Conservation (phyloP, 2,329 filamentous ascomycete genomes). For the Emericellopsis atlantica region DNA sequence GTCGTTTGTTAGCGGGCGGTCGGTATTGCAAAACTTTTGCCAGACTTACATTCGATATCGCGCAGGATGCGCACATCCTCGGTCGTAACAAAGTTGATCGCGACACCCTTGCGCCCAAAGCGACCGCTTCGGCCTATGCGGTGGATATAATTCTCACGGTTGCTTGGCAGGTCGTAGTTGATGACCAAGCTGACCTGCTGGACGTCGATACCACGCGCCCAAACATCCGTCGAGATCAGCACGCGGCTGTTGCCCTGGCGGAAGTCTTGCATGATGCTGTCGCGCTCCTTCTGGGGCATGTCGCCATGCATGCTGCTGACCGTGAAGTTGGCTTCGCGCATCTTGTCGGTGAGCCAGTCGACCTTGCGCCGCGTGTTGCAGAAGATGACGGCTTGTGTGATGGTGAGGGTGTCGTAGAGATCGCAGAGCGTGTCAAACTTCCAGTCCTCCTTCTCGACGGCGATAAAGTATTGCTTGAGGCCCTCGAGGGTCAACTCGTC, state of each 20-base stretch:
- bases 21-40: conserved; percentile 12
- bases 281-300: conserved; percentile 96
- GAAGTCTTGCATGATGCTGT: conserved; percentile 99
- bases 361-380: conserved; percentile 99
- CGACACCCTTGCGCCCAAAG: conserved; percentile 96
- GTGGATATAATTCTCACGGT: conserved; percentile 99
- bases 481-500: conserved; percentile 96
- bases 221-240: conserved; percentile 93
- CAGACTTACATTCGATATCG: conserved; percentile 75
- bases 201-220: conserved; percentile 96
- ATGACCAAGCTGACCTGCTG: conserved; percentile 97
- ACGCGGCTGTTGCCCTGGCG: conserved; percentile 92
- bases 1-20: conserved; percentile 7
- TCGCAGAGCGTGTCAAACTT: conserved; percentile 98
- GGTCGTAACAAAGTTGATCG: conserved; percentile 98
- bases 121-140: conserved; percentile 90
- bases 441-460: conserved; percentile 99
- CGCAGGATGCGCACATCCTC: conserved; percentile 95
- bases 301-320: conserved; percentile 98
- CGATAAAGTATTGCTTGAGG: conserved; percentile 98
- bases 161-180: conserved; percentile 96
- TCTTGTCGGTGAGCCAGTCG: conserved; percentile 98
- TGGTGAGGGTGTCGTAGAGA: conserved; percentile 96
- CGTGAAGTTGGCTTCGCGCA: conserved; percentile 97
- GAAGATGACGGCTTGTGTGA: conserved; percentile 98